phyloP scores from a whole-genome alignment of 1,139 yeast genomes.

The Candida tetrigidarum region DNA sequence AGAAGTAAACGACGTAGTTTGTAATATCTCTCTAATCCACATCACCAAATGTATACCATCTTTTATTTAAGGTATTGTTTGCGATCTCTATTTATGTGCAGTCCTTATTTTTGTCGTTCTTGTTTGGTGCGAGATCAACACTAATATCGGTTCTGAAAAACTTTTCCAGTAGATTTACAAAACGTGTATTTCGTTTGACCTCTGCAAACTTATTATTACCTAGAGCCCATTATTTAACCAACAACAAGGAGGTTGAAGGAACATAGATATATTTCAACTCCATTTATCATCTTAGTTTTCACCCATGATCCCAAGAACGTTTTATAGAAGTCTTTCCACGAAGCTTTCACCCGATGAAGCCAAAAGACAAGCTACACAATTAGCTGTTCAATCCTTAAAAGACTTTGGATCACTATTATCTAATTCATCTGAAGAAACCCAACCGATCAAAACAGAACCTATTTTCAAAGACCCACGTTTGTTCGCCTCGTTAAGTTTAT shows the following conservation, averaged over 20 bases:
- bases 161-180: not conserved
- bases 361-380: conserved; percentile 40
- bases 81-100: not conserved
- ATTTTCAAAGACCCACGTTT: conserved; percentile 50
- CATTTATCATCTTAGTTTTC: too few species aligned
- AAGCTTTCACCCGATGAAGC: conserved; percentile 23
- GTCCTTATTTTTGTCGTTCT: not conserved
- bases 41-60: too few species aligned
- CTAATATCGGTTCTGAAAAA: not conserved
- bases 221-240: too few species aligned
- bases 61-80: too few species aligned
- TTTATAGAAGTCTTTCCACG: conserved; percentile 6
- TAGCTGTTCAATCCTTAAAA: conserved; percentile 47
- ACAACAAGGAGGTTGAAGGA: too few species aligned
- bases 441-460: conserved; percentile 59
- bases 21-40: too few species aligned
- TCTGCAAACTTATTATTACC: too few species aligned
- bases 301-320: not conserved
- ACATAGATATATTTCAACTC: too few species aligned
- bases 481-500: conserved; percentile 49
- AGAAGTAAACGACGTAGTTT: conserved; percentile 14
- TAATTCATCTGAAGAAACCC: conserved; percentile 37
- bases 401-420: conserved; percentile 44
- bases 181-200: not conserved
- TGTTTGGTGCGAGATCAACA: not conserved